Evolutionary conservation across 1,139 yeast species (phyloP), one percentile per base, ranked within the genome.

Genomic region (Nakaseomyces glabratus): DNA sequence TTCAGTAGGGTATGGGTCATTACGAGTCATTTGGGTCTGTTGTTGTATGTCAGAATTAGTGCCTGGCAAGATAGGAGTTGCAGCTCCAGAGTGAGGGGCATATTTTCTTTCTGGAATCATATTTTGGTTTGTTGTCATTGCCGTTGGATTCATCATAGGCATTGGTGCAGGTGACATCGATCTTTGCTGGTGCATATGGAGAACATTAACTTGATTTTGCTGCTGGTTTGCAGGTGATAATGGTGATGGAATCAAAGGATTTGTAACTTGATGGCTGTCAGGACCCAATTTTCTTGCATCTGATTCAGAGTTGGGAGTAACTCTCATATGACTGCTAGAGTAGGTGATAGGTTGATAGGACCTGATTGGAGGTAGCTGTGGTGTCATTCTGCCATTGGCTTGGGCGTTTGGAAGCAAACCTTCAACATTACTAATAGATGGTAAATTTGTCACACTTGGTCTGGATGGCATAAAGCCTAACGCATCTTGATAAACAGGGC

Each of bases 401-500:
- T 26, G 13, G 8, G 14, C 10, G 12, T 17, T 21, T 7, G 32
- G 26, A 6, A 12, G 17, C 5, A 29, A 14, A 19, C 20, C 20
- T 17, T 28, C 24, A 14, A 28, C 19, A 3, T 26, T 8, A 11
- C 36, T 33, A n/a, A 32, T 31, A 8, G 28, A 31, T 18, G 37
- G 38, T 17, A 26, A 28, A 18, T 24, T 28, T n/a, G 16, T 24
- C 8, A 15, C 22, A 24, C 41, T 23, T 12, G 35, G 33, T 34
- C 45, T 44, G 13, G 51, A 48, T 2, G 51, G 46, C 24, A 51
- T 40, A 31, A 51, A 55, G n/a, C 59, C 60, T 16, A 55, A 39
- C 2, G 58, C 55, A 43, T 55, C 60, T 37, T 55, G 60, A 37
- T 53, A 55, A 21, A 55, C 60, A 3, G 60, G 60, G 37, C 60